phyloP scores from a whole-genome alignment of 2,329 filamentous ascomycete genomes.

The Chrysosporium queenslandicum region DNA sequence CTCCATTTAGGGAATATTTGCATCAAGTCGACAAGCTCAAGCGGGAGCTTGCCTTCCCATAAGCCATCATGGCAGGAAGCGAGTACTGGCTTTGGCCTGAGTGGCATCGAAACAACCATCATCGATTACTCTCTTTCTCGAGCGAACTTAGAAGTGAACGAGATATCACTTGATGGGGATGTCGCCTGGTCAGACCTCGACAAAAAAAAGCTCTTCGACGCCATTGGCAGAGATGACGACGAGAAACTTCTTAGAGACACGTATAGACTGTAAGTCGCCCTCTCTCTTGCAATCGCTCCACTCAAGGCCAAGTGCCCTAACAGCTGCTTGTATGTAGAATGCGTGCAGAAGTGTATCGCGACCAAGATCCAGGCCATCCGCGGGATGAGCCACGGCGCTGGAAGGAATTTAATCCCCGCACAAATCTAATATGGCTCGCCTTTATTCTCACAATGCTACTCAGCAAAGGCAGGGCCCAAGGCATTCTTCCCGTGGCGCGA shows the following conservation, averaged over 20 bases:
- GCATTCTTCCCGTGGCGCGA: conserved; percentile 16
- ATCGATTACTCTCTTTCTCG: conserved; percentile 60
- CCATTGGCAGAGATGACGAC: conserved; percentile 34
- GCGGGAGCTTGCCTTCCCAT: conserved; percentile 29
- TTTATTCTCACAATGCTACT: conserved; percentile 51
- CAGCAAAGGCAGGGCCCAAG: conserved; percentile 26
- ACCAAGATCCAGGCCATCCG: conserved; percentile 31
- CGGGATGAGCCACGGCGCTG: conserved; percentile 37
- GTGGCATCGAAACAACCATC: conserved; percentile 51
- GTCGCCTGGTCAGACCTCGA: conserved; percentile 36
- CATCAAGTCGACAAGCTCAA: conserved; percentile 34
- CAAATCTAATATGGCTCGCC: conserved; percentile 55
- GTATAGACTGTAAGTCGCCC: conserved; percentile 32
- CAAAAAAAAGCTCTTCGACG: conserved; percentile 36
- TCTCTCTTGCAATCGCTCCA: neutral
- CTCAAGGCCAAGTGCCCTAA: too few relatives aligned
- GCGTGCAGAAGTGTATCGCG: conserved; percentile 35
- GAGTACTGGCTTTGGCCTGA: conserved; percentile 41
- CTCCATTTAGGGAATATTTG: conserved; percentile 59
- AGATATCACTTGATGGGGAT: conserved; percentile 19
- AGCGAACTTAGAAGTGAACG: conserved; percentile 39
- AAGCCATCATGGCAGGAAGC: conserved; percentile 23
- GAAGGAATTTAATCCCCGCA: conserved; percentile 48
- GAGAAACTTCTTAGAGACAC: conserved; percentile 34
- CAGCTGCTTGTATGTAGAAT: conserved; percentile 25